Evolutionary conservation across 306 rosid species (phyloP), one percentile per base, ranked within the genome.

Genomic region (Clitoria ternatea): DNA sequence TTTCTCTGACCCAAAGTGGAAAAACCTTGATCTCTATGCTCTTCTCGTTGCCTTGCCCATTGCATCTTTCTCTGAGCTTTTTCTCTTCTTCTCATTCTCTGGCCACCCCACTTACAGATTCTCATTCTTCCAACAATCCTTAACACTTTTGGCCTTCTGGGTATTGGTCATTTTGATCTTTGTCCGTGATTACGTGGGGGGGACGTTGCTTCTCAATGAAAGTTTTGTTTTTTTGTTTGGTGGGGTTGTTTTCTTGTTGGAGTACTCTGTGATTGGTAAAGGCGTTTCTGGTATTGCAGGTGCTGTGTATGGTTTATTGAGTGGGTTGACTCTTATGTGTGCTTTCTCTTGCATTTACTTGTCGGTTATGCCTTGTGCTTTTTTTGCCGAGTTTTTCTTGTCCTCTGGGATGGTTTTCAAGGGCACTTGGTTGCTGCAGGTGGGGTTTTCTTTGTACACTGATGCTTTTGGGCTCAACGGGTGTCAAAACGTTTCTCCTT

Each of bases 381-480:
- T 90, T 60, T 85, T 87, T 15, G 94, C 97, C 1, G 98, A 93
- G 48, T 90, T 88, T 65, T 55, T 88, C 22, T 82, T 93, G 40
- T 90, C 86, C 7, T 82, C 74, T 6, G 96, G 89, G 1, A 43
- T 93, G 85, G 77, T 86, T 52, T 87, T 93, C 7, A 93, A 93
- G 82, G 98, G 88, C 0, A 87, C 92, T 8, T 93, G 98, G 98
- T 29, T 93, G 53, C 44, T 93, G 69, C 98, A 93, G 67, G 62
- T 70, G 19, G 96, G 97, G 20, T 66, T 90, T 72, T 88, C 88
- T 20, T 50, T 93, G 78, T 88, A 87, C 26, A 86, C 96, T 13
- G 88, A 93, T 81, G 72, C 69, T 13, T 90, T 88, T 82, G 86
- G 80, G 4, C 32, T 90, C 45, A 84, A 87, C 71, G 98, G 97